phyloP scores from a whole-genome alignment of 2,329 filamentous ascomycete genomes.

The Cyclaneusma minus region DNA sequence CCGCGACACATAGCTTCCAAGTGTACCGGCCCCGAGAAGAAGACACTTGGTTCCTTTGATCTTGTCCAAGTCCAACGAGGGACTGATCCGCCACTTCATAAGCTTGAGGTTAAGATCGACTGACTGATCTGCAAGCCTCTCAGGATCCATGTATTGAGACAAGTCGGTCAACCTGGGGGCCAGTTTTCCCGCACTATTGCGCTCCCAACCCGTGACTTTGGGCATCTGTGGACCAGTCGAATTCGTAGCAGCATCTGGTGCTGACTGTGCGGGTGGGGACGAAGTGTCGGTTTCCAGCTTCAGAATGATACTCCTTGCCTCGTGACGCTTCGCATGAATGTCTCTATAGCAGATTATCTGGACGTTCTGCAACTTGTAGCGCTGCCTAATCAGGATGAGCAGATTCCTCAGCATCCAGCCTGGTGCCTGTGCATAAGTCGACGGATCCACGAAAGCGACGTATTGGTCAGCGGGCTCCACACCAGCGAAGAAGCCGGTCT shows the following conservation, averaged over 20 bases:
- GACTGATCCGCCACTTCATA: slow-evolving; percentile 97
- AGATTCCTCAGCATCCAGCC: slow-evolving; percentile 91
- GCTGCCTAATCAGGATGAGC: slow-evolving; percentile 66
- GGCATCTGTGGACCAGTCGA: slow-evolving; percentile 40
- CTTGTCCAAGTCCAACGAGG: slow-evolving; percentile 69
- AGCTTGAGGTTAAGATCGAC: slow-evolving; percentile 94
- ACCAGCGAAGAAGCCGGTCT: slow-evolving; percentile 73
- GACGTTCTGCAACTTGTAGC: slow-evolving; percentile 61
- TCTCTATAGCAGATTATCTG: slow-evolving; percentile 89
- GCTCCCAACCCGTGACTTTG: slow-evolving; percentile 91
- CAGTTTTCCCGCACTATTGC: slow-evolving; percentile 64
- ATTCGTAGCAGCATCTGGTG: slow-evolving; percentile 8
- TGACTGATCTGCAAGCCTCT: slow-evolving; percentile 75
- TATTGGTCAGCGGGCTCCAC: slow-evolving; percentile 60
- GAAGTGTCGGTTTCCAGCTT: slow-evolving; percentile 16
- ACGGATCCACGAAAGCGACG: slow-evolving; percentile 81
- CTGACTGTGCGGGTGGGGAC: slow-evolving; percentile 4
- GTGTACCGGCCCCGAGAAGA: slow-evolving; percentile 77
- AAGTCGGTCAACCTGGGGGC: slow-evolving; percentile 66
- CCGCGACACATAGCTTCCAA: slow-evolving; percentile 85
- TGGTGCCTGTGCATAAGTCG: slow-evolving; percentile 73
- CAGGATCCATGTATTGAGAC: slow-evolving; percentile 85
- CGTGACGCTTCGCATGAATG: slow-evolving; percentile 59
- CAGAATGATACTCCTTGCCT: slow-evolving; percentile 68
- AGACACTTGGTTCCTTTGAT: slow-evolving; percentile 87